A percentile compares a stretch with the other conserved stretches of the same genome.
phyloP scores from a whole-genome alignment of 768 basidiomycete species.

The Podaxis pistillaris region DNA sequence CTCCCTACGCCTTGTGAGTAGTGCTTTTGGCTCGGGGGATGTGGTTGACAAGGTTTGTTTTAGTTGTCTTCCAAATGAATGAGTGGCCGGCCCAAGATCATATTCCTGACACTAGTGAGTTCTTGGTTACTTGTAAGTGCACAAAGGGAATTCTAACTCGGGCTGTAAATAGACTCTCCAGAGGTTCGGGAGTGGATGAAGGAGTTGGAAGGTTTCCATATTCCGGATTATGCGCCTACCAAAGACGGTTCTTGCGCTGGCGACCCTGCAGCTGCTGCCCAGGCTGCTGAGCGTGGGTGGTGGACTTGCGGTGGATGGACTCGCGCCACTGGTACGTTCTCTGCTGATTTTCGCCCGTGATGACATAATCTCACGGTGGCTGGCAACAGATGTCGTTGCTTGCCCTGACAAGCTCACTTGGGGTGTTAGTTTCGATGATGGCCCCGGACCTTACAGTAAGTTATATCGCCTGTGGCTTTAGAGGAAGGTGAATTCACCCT shows the following conservation, averaged over 20 bases:
- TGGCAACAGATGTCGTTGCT: conserved; percentile 49
- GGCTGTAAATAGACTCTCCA: conserved; percentile 38
- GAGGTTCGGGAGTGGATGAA: conserved; percentile 76
- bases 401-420: conserved; percentile 72
- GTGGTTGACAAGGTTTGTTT: neutral
- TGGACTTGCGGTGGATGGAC: conserved; percentile 86
- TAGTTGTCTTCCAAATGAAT: conserved; percentile 27
- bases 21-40: neutral
- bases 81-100: conserved; percentile 67
- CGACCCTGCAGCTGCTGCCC: conserved; percentile 52
- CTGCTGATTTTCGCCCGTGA: neutral
- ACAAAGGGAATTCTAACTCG: neutral
- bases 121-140: neutral
- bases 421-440: conserved; percentile 88
- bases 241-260: conserved; percentile 65
- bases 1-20: conserved; percentile 64
- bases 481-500: conserved; percentile 11
- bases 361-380: neutral
- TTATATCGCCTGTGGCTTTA: conserved; percentile 17
- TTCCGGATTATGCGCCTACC: conserved; percentile 66
- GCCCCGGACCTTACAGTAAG: conserved; percentile 81
- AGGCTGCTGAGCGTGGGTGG: conserved; percentile 73
- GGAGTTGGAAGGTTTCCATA: conserved; percentile 67
- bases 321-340: conserved; percentile 39
- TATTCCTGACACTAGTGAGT: conserved; percentile 56